Conservation (phyloP, 148 eudicot genomes). For the Fallopia convolvulus region DNA sequence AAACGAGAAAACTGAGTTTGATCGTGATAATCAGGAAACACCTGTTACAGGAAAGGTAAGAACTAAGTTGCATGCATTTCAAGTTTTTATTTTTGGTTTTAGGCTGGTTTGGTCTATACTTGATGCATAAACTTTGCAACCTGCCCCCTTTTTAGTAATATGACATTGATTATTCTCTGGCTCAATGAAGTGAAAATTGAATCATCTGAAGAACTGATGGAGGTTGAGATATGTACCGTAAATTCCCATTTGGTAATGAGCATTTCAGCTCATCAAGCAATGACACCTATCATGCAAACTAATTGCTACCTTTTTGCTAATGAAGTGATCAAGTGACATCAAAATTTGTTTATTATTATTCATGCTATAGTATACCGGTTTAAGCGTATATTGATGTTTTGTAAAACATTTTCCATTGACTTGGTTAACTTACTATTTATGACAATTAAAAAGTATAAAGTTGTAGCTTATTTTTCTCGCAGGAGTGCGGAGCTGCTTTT, state of each 20-base stretch:
- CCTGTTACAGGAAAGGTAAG: constrained; percentile 49
- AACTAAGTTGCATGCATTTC: not conserved
- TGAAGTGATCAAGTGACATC: not conserved
- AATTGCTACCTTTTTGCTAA: not conserved
- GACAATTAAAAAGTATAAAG: not conserved
- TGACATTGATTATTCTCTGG: not conserved
- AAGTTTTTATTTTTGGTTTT: not conserved
- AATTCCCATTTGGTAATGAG: not conserved
- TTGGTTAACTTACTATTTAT: not conserved
- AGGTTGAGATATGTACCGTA: not conserved
- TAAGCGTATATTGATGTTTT: not conserved
- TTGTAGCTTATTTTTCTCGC: constrained; percentile 20
- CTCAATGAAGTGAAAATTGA: not conserved
- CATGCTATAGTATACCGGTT: not conserved
- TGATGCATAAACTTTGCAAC: not conserved
- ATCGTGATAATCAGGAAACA: constrained; percentile 26
- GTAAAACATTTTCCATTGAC: not conserved
- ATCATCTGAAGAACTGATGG: not conserved
- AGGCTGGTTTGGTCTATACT: constrained; percentile 5
- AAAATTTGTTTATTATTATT: not conserved
- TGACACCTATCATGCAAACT: not conserved
- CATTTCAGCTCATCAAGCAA: not conserved
- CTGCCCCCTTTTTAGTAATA: not conserved
- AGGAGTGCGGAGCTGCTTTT: constrained; percentile 89
- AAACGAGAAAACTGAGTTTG: constrained; percentile 22